Evolutionary conservation across 2,329 filamentous ascomycete genomes (phyloP).

Genomic region (Diplodia sapinea): DNA sequence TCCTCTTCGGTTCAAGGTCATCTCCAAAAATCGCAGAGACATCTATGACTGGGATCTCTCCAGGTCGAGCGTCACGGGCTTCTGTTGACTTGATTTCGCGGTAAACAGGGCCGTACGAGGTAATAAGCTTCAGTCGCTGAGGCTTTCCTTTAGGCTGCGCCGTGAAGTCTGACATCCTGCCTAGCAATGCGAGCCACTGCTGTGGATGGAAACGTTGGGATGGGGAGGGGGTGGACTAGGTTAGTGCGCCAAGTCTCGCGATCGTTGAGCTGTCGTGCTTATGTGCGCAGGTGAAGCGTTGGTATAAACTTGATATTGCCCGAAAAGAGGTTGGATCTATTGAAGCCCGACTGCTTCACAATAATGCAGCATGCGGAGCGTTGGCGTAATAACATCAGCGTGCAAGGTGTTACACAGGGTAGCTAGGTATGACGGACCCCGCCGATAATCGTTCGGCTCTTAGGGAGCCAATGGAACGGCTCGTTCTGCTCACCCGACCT

Average conservation of each 20-base stretch:
- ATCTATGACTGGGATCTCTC: conserved; percentile 46
- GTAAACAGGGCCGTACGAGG: conserved; percentile 9
- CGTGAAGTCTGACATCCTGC: background rate
- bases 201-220: background rate
- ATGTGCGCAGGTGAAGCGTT: background rate
- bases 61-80: conserved; percentile 36
- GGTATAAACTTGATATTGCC: background rate
- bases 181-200: background rate
- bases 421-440: conserved; percentile 10
- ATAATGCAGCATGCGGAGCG: background rate
- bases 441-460: conserved; percentile 3
- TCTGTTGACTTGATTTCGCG: conserved; percentile 16
- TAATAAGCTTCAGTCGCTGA: conserved; percentile 16
- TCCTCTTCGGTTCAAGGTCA: conserved; percentile 47
- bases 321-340: background rate
- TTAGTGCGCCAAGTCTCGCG: conserved; percentile 1
- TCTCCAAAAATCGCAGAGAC: conserved; percentile 44
- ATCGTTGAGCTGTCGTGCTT: background rate
- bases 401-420: background rate
- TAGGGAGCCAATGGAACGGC: background rate
- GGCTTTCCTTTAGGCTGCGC: background rate
- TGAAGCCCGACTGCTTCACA: no score
- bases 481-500: conserved; percentile 2
- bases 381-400: background rate
- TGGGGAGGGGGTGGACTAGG: background rate